Evolutionary conservation across 495 filamentous ascomycete genomes (phyloP).

Genomic region (Elasticomyces elasticus): DNA sequence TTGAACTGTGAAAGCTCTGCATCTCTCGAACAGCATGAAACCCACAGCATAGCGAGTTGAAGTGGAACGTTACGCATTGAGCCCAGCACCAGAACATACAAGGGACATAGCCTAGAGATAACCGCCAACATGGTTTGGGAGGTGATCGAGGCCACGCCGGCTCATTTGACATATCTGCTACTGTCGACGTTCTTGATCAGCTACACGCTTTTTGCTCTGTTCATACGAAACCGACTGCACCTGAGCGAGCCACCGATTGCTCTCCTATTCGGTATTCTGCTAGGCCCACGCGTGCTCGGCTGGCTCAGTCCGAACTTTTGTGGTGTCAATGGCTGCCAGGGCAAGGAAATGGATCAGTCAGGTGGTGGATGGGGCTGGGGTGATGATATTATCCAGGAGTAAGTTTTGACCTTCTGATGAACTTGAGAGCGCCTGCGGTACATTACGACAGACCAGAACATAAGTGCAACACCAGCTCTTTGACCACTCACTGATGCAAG

Average conservation of each 20-base stretch:
- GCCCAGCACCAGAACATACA: no score
- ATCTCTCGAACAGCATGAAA: no score
- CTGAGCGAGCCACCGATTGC: constrained; percentile 45
- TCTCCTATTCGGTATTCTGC: constrained; percentile 37
- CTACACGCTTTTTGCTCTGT: constrained; percentile 39
- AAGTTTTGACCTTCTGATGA: no score
- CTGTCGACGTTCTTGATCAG: constrained; percentile 38
- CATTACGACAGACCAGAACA: no score
- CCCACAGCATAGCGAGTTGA: no score
- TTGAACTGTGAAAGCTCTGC: no score
- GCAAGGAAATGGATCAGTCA: not conserved
- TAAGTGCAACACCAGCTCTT: no score
- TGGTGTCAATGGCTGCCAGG: constrained; percentile 5
- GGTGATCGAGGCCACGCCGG: constrained; percentile 36
- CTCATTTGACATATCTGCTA: constrained; percentile 40
- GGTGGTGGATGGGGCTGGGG: constrained; percentile 33
- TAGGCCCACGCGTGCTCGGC: constrained; percentile 33
- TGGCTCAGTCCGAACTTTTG: constrained; percentile 28
- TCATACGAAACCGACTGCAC: constrained; percentile 43
- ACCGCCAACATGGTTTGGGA: constrained; percentile 28
- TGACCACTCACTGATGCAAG: no score
- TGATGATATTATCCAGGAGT: constrained; percentile 33
- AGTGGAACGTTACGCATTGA: no score
- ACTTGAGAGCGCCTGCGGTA: no score
- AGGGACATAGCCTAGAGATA: no score